Evolutionary conservation across 257 asterid species (phyloP).

Genomic region (Solanum chilense): DNA sequence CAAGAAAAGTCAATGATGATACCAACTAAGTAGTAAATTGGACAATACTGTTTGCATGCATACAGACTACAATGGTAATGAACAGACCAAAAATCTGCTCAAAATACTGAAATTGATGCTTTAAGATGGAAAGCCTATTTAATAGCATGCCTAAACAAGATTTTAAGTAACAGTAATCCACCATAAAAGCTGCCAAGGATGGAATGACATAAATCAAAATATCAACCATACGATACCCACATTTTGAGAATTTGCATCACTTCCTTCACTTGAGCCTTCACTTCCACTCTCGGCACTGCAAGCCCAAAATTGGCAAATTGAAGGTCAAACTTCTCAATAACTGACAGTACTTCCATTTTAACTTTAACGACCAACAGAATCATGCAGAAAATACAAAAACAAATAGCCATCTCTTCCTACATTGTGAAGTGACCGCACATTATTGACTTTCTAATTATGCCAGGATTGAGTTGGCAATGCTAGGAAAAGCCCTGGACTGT

Average conservation of each 20-base stretch:
- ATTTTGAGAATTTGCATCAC: slow-evolving; percentile 74
- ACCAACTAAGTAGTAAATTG: background rate
- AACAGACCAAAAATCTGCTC: background rate
- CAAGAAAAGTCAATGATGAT: slow-evolving; percentile 1
- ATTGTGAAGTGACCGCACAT: background rate
- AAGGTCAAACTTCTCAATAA: background rate
- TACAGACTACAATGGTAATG: background rate
- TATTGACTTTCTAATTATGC: background rate
- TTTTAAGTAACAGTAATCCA: background rate
- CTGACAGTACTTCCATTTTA: background rate
- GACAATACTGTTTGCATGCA: background rate
- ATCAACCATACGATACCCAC: slow-evolving; percentile 32
- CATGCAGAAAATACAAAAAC: background rate
- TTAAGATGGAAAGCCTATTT: background rate
- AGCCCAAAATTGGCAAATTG: slow-evolving; percentile 1
- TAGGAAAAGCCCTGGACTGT: background rate
- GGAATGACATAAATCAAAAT: background rate
- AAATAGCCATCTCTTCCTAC: background rate
- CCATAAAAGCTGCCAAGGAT: background rate
- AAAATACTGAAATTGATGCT: background rate
- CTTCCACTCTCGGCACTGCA: slow-evolving; percentile 84
- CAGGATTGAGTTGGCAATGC: background rate
- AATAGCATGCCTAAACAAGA: background rate
- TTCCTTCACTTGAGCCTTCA: slow-evolving; percentile 89
- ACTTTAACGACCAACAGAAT: background rate